phyloP scores from a whole-genome alignment of 441 rosid species.

The Jatropha podagrica region DNA sequence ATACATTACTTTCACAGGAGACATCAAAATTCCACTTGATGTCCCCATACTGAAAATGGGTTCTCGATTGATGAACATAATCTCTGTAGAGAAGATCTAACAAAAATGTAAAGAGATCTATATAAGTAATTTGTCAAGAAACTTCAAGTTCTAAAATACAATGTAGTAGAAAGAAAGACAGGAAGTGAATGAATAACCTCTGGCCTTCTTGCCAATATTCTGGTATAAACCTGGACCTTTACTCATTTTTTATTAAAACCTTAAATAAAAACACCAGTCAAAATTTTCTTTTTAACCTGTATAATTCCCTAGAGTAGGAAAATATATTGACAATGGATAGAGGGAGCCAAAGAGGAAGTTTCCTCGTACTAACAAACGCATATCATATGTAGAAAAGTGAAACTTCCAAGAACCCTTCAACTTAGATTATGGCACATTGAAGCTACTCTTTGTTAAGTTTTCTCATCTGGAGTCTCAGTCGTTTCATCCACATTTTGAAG shows the following conservation, averaged over 20 bases:
- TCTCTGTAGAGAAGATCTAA: slow-evolving; percentile 57
- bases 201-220: slow-evolving; percentile 56
- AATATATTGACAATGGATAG: slow-evolving; percentile 27
- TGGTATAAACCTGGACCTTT: slow-evolving; percentile 43
- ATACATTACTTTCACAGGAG: slow-evolving; percentile 45
- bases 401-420: slow-evolving; percentile 39
- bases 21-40: slow-evolving; percentile 45
- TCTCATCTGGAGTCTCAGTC: neutral
- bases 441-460: neutral
- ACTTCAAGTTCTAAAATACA: neutral
- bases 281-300: slow-evolving; percentile 18
- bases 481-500: neutral
- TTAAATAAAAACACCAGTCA: neutral
- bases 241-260: slow-evolving; percentile 30
- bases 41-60: slow-evolving; percentile 31
- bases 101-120: neutral
- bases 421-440: neutral
- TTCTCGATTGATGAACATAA: slow-evolving; percentile 42
- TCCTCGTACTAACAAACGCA: slow-evolving; percentile 31
- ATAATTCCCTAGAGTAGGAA: slow-evolving; percentile 10
- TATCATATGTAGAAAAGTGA: slow-evolving; percentile 21
- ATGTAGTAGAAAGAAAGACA: neutral
- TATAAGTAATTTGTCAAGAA: slow-evolving; percentile 1
- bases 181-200: slow-evolving; percentile 30
- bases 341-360: slow-evolving; percentile 43